phyloP scores from a whole-genome alignment of 2,329 filamentous ascomycete species.

The Hypoxylon sp. region DNA sequence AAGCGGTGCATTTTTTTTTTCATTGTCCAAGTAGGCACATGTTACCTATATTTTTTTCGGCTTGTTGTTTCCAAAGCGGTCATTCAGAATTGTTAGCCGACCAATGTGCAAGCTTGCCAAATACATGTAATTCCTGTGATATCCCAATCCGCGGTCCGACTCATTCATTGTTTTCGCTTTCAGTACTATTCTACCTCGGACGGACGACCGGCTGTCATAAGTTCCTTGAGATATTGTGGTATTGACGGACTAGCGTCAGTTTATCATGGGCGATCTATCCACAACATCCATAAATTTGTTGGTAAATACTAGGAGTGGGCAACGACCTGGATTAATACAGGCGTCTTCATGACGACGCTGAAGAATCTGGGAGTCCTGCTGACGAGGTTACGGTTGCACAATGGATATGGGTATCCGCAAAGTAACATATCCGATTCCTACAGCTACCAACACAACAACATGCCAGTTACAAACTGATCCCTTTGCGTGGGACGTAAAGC shows the following conservation, averaged over 20 bases:
- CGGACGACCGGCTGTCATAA: conserved; percentile 21
- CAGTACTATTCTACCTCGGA: conserved; percentile 15
- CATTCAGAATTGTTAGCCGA: conserved; percentile 31
- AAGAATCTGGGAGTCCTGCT: conserved; percentile 23
- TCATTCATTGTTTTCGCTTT: conserved; percentile 30
- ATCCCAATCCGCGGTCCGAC: conserved; percentile 16
- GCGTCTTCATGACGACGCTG: conserved; percentile 11
- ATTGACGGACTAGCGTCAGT: conserved; percentile 6
- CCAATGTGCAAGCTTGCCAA: conserved; percentile 28
- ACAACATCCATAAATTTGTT: conserved; percentile 7
- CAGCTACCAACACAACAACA: conserved; percentile 12
- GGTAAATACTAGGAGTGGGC: conserved; percentile 2
- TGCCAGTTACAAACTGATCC: conserved; percentile 10
- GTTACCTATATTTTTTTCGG: conserved; percentile 37
- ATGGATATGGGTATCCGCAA: conserved; percentile 11
- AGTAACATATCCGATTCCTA: conserved; percentile 9
- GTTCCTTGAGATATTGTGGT: conserved; percentile 11
- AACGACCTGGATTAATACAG: conserved; percentile 20
- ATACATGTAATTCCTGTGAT: conserved; percentile 10
- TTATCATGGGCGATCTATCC: conserved; percentile 17
- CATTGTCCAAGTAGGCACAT: conserved; percentile 44
- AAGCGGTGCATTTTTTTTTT: conserved; percentile 39
- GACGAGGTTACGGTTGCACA: conserved; percentile 31
- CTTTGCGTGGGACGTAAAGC: conserved; percentile 21
- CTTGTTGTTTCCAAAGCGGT: conserved; percentile 37